Percentiles rank a stretch among this genome's conserved stretches.
These are phyloP conservation scores for Annulohypoxylon truncatum DNA, from an alignment of 2,329 filamentous ascomycete species.

Conservation along the genomic window DNA sequence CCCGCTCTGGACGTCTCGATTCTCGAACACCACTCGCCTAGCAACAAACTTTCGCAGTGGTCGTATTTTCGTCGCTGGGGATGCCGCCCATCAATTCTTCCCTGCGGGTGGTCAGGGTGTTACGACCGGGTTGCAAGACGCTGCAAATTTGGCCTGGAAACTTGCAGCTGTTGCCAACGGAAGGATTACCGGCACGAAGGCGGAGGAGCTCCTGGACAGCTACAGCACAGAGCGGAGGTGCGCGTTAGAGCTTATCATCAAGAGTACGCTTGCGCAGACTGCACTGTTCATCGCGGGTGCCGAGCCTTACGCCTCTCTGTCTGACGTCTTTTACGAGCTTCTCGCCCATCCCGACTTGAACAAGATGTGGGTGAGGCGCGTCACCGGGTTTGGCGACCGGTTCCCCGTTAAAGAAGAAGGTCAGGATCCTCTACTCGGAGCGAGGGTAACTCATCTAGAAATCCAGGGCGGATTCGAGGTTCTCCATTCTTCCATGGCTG, in stretches of 20 bases:
- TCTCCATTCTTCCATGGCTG: not conserved
- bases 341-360: not conserved
- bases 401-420: not conserved
- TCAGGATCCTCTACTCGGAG: not conserved
- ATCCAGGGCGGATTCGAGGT: not conserved
- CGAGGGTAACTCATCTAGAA: not conserved
- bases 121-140: not conserved
- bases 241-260: not conserved
- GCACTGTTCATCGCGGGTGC: not conserved
- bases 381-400: slow-evolving; percentile 2
- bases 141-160: not conserved
- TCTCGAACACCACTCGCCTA: not conserved
- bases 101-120: not conserved
- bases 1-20: not conserved
- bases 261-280: not conserved
- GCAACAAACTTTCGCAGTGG: not conserved
- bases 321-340: not conserved
- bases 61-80: not conserved
- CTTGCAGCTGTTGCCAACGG: not conserved
- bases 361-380: not conserved
- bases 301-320: not conserved
- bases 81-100: not conserved
- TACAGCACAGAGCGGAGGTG: not conserved
- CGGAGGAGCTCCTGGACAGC: not conserved
- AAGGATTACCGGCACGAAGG: not conserved